phyloP scores from a whole-genome alignment of 2,329 filamentous ascomycete species.

The Verticillium nonalfalfae region DNA sequence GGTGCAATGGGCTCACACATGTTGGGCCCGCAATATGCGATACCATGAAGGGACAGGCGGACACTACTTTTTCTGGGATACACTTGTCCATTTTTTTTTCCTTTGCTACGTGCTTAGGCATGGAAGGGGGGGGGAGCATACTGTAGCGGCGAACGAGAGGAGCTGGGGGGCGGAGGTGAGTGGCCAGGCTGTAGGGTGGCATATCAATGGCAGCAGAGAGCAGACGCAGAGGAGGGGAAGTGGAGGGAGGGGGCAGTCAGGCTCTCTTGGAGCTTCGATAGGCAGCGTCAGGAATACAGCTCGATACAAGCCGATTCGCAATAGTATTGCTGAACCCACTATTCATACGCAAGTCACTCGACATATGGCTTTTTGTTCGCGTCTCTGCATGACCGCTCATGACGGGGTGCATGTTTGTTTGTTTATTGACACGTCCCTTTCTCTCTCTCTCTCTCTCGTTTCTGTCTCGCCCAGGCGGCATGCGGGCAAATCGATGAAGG shows the following conservation, averaged over 20 bases:
- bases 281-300: not conserved
- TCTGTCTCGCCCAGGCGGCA: not conserved
- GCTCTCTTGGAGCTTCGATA: not conserved
- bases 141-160: too few species aligned
- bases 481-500: not conserved
- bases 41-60: slow-evolving; percentile 2
- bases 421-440: not conserved
- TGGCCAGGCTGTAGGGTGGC: too few species aligned
- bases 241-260: not conserved
- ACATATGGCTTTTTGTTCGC: not conserved
- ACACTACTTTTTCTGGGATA: slow-evolving; percentile 1
- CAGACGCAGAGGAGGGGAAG: too few species aligned
- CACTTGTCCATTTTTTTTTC: not conserved
- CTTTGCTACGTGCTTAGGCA: not conserved
- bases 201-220: too few species aligned
- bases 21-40: not conserved
- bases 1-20: not conserved
- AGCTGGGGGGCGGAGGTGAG: not conserved
- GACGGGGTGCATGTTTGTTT: not conserved
- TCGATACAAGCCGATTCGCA: not conserved
- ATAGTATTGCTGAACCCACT: not conserved
- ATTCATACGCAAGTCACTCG: not conserved
- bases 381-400: not conserved
- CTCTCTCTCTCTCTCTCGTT: too few species aligned
- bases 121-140: not conserved